These are phyloP conservation scores for Penicillium rolfsii DNA, from an alignment of 2,329 filamentous ascomycete species.

Conservation along the genomic window DNA sequence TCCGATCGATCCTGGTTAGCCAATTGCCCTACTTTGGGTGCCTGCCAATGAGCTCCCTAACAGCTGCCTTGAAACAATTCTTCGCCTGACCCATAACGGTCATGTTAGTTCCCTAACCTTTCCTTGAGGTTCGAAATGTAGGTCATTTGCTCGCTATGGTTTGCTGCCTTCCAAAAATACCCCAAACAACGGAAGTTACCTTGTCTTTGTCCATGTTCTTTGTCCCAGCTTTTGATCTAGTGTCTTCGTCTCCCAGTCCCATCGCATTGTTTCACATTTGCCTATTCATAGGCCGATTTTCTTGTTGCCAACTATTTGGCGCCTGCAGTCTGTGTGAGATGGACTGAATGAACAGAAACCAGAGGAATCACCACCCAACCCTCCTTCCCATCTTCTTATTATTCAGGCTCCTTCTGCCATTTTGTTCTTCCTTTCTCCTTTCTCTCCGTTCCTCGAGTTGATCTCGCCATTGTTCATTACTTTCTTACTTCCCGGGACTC, in stretches of 20 bases:
- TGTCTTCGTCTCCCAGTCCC: background rate
- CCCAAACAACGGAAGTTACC: background rate
- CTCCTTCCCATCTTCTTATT: background rate
- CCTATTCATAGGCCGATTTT: slow-evolving; percentile 24
- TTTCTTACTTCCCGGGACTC: slow-evolving; percentile 33
- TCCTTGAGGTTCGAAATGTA: no score
- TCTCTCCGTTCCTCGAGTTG: slow-evolving; percentile 28
- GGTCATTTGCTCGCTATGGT: background rate
- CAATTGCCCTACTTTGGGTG: background rate
- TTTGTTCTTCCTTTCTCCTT: slow-evolving; percentile 18
- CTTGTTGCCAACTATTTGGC: slow-evolving; percentile 16
- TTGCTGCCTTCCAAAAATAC: slow-evolving; percentile 1
- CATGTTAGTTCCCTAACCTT: background rate
- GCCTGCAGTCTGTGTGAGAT: slow-evolving; percentile 9
- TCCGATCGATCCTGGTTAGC: background rate
- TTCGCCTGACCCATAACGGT: background rate
- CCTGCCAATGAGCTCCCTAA: background rate
- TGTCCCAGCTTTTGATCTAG: background rate
- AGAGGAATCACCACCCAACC: background rate
- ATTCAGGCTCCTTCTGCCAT: background rate
- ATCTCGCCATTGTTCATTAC: slow-evolving; percentile 29
- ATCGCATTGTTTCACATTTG: slow-evolving; percentile 4
- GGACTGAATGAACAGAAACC: slow-evolving; percentile 18
- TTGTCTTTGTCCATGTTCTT: slow-evolving; percentile 1
- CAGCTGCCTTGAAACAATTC: background rate